Evolutionary conservation across 1,284 basidiomycete species (phyloP).

Genomic region (Pyrrhoderma lamaoense): DNA sequence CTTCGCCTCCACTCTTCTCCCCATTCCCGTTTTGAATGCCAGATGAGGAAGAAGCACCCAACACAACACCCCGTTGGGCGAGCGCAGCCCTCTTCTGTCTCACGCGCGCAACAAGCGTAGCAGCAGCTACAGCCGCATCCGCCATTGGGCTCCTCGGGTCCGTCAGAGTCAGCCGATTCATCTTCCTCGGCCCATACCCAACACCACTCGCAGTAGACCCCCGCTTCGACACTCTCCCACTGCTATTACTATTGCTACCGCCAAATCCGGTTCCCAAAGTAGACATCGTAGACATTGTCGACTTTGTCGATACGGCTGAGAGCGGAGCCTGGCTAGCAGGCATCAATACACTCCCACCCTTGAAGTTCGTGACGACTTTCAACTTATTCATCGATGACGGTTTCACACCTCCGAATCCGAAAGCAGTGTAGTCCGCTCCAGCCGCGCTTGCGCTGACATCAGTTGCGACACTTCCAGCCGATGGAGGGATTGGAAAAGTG

Average conservation of each 20-base stretch:
- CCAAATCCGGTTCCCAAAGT: not conserved
- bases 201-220: too few relatives aligned
- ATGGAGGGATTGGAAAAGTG: constrained; percentile 13
- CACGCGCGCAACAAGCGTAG: constrained; percentile 14
- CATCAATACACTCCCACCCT: constrained; percentile 9
- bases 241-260: not conserved
- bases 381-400: constrained; percentile 11
- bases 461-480: constrained; percentile 3
- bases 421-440: constrained; percentile 3
- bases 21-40: not conserved
- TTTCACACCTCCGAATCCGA: not conserved
- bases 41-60: not conserved
- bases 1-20: not conserved
- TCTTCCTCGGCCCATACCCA: constrained; percentile 8
- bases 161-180: constrained; percentile 15
- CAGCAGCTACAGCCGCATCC: constrained; percentile 13
- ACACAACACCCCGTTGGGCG: constrained; percentile 1
- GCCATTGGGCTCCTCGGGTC: constrained; percentile 15
- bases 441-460: not conserved
- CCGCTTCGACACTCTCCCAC: not conserved
- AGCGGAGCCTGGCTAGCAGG: constrained; percentile 8
- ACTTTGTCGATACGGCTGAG: constrained; percentile 13
- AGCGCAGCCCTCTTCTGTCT: constrained; percentile 13
- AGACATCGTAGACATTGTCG: constrained; percentile 3
- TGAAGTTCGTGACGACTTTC: constrained; percentile 15